phyloP scores from a whole-genome alignment of 106 monocot species.

The Dactylorhiza incarnata region DNA sequence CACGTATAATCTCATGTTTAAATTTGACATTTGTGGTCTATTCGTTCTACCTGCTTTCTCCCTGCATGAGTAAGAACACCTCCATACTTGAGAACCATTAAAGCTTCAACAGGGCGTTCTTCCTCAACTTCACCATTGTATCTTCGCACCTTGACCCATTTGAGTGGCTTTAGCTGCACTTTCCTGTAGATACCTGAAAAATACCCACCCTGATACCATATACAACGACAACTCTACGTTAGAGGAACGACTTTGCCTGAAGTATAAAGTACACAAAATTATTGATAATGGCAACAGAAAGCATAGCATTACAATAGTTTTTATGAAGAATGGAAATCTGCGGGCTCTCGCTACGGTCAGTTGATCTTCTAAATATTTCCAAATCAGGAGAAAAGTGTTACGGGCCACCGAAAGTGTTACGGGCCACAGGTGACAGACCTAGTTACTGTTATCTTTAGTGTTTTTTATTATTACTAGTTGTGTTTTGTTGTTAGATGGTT shows the following conservation, averaged over 20 bases:
- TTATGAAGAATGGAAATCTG: not conserved
- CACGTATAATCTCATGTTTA: too few relatives aligned
- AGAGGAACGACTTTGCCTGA: not conserved
- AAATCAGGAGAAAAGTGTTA: not conserved
- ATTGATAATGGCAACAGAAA: not conserved
- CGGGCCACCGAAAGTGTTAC: too few relatives aligned
- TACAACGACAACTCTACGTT: not conserved
- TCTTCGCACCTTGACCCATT: conserved; percentile 79
- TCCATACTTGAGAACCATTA: conserved; percentile 99
- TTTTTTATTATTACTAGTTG: too few relatives aligned
- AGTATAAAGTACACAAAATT: not conserved
- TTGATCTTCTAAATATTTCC: not conserved
- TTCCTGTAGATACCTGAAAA: conserved; percentile 98
- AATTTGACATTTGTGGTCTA: not conserved
- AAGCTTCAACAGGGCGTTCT: conserved; percentile 82
- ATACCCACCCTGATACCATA: conserved; percentile 67
- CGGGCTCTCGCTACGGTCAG: not conserved
- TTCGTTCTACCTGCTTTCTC: conserved; percentile 76
- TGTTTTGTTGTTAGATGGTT: too few relatives aligned
- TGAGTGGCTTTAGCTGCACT: conserved; percentile 89
- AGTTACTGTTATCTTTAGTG: too few relatives aligned
- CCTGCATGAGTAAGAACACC: conserved; percentile 99
- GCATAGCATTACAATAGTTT: not conserved
- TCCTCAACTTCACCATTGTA: conserved; percentile 75
- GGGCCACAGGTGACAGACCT: too few relatives aligned